These are phyloP conservation scores for Colletotrichum tanaceti DNA, from an alignment of 2,329 filamentous ascomycete genomes.

Conservation along the genomic window DNA sequence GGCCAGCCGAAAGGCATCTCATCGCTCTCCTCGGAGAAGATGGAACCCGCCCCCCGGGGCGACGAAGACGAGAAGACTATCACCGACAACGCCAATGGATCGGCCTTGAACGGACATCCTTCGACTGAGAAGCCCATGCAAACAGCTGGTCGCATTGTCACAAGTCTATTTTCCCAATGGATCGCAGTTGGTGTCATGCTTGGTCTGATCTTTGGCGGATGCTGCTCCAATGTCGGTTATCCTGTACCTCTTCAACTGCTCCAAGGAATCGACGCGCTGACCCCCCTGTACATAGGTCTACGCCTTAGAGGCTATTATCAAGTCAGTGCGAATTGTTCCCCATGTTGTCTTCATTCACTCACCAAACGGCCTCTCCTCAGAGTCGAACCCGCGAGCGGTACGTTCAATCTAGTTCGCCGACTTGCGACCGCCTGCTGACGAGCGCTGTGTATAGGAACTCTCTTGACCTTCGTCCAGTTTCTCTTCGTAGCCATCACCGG, in stretches of 20 bases:
- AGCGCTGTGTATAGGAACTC: conserved; percentile 68
- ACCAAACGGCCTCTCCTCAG: conserved; percentile 55
- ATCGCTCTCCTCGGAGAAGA: conserved; percentile 34
- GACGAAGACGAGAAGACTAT: conserved; percentile 16
- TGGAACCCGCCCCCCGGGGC: conserved; percentile 22
- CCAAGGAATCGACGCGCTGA: conserved; percentile 3
- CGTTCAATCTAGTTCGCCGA: conserved; percentile 33
- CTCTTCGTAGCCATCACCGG: conserved; percentile 83
- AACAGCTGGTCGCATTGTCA: conserved; percentile 61
- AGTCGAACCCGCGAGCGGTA: conserved; percentile 86
- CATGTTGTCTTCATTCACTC: conserved; percentile 15
- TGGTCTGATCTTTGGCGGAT: conserved; percentile 91
- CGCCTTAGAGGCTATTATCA: conserved; percentile 92
- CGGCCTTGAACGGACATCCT: conserved; percentile 17
- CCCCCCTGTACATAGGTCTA: conserved; percentile 74
- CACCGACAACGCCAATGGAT: conserved; percentile 3
- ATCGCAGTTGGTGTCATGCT: conserved; percentile 76
- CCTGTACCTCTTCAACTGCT: not conserved
- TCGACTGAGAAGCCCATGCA: conserved; percentile 27
- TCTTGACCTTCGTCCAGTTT: conserved; percentile 91
- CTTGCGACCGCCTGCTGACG: conserved; percentile 21
- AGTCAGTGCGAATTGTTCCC: conserved; percentile 65
- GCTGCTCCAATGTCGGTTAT: conserved; percentile 84
- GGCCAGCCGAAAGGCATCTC: conserved; percentile 41
- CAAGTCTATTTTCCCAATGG: conserved; percentile 71